A percentile compares a stretch with the other conserved stretches of the same genome.
These are phyloP conservation scores for Phytophthora rubi DNA, from an alignment of 352 stramenopile genomes.

Conservation along the genomic window DNA sequence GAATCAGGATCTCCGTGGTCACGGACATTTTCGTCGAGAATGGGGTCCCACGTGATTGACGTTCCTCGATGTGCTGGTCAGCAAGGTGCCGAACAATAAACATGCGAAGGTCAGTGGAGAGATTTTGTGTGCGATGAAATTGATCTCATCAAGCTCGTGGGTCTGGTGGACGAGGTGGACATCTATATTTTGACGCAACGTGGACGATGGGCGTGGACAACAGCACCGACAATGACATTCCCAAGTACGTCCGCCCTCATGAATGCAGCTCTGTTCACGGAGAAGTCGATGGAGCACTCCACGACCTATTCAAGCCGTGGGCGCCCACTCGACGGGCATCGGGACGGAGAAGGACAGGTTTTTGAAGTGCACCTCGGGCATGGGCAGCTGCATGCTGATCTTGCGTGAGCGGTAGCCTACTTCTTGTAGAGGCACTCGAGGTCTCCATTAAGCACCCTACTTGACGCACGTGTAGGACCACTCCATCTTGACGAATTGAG, in stretches of 20 bases:
- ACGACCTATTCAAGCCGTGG: slow-evolving; percentile 40
- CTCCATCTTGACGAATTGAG: slow-evolving; percentile 6
- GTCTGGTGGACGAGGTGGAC: too few relatives aligned
- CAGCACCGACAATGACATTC: slow-evolving; percentile 52
- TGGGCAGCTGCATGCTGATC: slow-evolving; percentile 51
- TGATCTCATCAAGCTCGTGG: too few relatives aligned
- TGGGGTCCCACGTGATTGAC: not conserved
- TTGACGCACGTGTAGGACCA: slow-evolving; percentile 2
- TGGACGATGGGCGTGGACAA: slow-evolving; percentile 13
- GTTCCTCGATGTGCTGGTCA: too few relatives aligned
- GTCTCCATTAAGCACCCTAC: slow-evolving; percentile 51
- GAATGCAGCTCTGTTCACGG: slow-evolving; percentile 44
- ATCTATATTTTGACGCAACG: too few relatives aligned
- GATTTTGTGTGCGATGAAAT: too few relatives aligned
- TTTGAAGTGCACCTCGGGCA: slow-evolving; percentile 73
- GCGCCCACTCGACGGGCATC: slow-evolving; percentile 49
- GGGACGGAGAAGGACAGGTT: slow-evolving; percentile 75
- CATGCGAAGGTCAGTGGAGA: too few relatives aligned
- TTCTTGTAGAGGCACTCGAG: slow-evolving; percentile 86
- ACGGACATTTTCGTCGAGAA: not conserved
- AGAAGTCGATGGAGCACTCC: slow-evolving; percentile 64
- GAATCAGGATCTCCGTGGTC: not conserved
- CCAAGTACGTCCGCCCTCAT: slow-evolving; percentile 33
- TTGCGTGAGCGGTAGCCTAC: slow-evolving; percentile 76
- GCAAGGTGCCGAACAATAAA: too few relatives aligned